Evolutionary conservation across 306 rosid genomes (phyloP), one percentile per base, ranked within the genome.

Genomic region (Inga leiocalycina): DNA sequence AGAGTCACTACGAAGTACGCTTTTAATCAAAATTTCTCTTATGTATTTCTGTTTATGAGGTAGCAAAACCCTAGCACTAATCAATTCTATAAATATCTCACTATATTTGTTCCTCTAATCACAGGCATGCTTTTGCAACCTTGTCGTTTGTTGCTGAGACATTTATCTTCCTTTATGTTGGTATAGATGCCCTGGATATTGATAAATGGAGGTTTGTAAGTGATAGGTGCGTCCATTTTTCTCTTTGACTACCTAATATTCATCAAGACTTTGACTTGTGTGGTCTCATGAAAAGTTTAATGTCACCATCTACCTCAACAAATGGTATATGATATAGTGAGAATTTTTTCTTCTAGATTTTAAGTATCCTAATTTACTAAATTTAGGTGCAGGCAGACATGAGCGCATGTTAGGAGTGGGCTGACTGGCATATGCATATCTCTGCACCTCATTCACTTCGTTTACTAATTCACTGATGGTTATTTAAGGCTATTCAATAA

Each of bases 111-210:
- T 73, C 79, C 19, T 2, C 79, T 62, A 80, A 79, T 78, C 66
- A 34, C 94, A 94, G 98, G 89, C 99, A 97, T 79, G 86, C 98
- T 62, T 97, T 97, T 82, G 99, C 99, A 75, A 92, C 99, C 46
- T 81, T 97, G 83, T 97, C 99, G 19, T 97, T 94, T 85, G 93
- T 97, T 81, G 89, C 92, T 19, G 99, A 97, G 90, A 88, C 85
- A 34, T 97, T 94, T 82, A 93, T 97, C 92, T 97, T 97, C 84
- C 92, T 97, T 76, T 97, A 97, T 87, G 99, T 97, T 83, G 99
- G 99, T 71, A 97, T 97, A 97, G 99, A 97, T 89, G 99, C 99
- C 66, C 88, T 97, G 95, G 99, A 97, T 91, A 94, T 97, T 46
- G 98, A 94, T 43, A 97, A 94, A 88, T 97, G 99, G 99, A 91